Evolutionary conservation across 2,329 filamentous ascomycete species (phyloP), one percentile per base, ranked within the genome.

Genomic region (Tolypocladium endophyticum): DNA sequence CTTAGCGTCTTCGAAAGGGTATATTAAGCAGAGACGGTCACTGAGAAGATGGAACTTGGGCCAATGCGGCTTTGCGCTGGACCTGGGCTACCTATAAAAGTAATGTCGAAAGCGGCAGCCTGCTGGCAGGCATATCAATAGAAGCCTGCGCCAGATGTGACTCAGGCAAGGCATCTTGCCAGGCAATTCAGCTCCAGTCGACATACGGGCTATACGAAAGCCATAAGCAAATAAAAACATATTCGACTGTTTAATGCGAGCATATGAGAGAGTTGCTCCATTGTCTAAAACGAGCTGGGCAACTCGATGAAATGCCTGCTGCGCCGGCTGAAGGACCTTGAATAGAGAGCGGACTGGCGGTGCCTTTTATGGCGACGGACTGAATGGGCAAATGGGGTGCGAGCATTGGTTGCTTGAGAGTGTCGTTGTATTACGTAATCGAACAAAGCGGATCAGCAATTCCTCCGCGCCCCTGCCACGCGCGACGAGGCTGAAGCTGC

Each of bases 401-500:
- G n/a, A n/a, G n/a, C n/a, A 30, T 11, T 30, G 11, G 25, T 20
- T 30, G 25, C 25, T 30, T 5, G 47, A 52, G 25, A 20, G 6
- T 12, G 25, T 23, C 20, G n/a, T 4, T 36, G 20, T 1, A 36
- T 59, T 59, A 59, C 43, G 55, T 59, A 59, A 59, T 53, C 58
- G 5, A 2, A 55, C n/a, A 36, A 23, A 28, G 20, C 57, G 45
- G 54, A 61, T 50, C 52, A 61, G 58, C 43, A 18, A 3, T 59
- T 65, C 69, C 62, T 33, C 25, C 14, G 11, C 30, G 61, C 60
- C 64, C 64, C 61, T 63, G 38, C 35, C 58, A 58, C 62, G 64
- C 68, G 66, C 68, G 67, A 67, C 67, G 56, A 68, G 65, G 66
- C 65, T 68, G 67, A 55, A 58, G 41, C 43, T 58, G 25, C 65